phyloP scores from a whole-genome alignment of 2,329 filamentous ascomycete genomes.

The Talaromyces piceae region DNA sequence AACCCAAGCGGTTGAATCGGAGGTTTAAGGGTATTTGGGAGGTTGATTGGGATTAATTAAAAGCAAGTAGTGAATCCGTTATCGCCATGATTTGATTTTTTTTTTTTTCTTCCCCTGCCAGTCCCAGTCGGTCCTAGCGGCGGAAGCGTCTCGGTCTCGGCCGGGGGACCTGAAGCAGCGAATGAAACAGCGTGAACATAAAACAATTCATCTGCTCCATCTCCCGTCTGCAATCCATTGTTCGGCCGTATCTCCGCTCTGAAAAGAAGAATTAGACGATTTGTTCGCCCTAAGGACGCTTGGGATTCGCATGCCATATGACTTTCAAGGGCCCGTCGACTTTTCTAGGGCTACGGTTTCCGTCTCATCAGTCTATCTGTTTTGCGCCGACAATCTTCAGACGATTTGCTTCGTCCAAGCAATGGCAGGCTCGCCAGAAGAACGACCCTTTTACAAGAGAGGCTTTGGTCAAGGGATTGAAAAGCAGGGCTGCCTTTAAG shows the following conservation, averaged over 20 bases:
- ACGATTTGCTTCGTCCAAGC: slow-evolving; percentile 52
- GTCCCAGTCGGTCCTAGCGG: not conserved
- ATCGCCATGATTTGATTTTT: not conserved
- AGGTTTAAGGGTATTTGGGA: not conserved
- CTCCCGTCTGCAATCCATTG: not conserved
- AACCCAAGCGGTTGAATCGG: not conserved
- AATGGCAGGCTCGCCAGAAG: slow-evolving; percentile 76
- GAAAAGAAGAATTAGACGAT: no score
- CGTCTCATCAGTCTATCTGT: slow-evolving; percentile 13
- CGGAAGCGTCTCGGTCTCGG: not conserved
- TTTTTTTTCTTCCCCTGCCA: not conserved
- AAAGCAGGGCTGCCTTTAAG: slow-evolving; percentile 90
- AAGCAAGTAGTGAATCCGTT: not conserved
- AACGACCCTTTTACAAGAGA: slow-evolving; percentile 65
- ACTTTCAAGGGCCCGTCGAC: not conserved
- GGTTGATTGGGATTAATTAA: not conserved
- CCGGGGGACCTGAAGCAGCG: not conserved
- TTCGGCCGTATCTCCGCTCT: not conserved
- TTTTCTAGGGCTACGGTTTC: slow-evolving; percentile 15
- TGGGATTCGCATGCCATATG: no score
- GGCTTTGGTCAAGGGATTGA: slow-evolving; percentile 71
- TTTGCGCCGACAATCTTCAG: slow-evolving; percentile 8
- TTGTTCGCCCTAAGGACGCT: no score
- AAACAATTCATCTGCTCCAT: not conserved
- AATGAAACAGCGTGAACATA: not conserved